Conservation (phyloP, 331 rosid genomes). For the Cydonia oblonga region DNA sequence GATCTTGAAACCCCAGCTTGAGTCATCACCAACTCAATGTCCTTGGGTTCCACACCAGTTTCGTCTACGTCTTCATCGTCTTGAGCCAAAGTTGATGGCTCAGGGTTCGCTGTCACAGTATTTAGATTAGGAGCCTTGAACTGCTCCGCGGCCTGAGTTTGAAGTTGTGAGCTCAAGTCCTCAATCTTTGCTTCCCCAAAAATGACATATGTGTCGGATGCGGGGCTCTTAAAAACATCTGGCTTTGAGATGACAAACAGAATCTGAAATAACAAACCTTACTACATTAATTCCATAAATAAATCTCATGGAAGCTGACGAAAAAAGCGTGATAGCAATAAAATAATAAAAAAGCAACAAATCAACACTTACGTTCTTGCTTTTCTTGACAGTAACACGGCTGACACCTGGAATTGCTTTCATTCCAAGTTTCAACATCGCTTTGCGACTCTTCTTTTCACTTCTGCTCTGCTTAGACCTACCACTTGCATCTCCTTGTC, state of each 20-base stretch:
- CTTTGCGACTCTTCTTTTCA: constrained; percentile 89
- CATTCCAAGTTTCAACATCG: constrained; percentile 91
- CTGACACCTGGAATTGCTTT: constrained; percentile 70
- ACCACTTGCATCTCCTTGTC: constrained; percentile 48
- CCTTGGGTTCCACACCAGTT: constrained; percentile 31
- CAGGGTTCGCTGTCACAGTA: constrained; percentile 39
- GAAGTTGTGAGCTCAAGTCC: constrained; percentile 77
- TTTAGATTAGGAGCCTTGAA: constrained; percentile 67
- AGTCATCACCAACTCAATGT: constrained; percentile 43
- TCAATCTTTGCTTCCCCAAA: constrained; percentile 87
- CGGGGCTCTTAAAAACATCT: constrained; percentile 82
- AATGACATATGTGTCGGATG: constrained; percentile 64
- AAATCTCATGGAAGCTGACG: neutral
- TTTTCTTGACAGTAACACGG: constrained; percentile 66
- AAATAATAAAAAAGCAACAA: neutral
- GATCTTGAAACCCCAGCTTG: constrained; percentile 38
- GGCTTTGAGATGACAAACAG: constrained; percentile 76
- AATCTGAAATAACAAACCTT: constrained; percentile 28
- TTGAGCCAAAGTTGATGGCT: constrained; percentile 42
- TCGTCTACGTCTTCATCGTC: constrained; percentile 40
- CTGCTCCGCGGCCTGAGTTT: constrained; percentile 84
- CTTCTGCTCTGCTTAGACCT: constrained; percentile 83
- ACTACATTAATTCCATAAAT: neutral
- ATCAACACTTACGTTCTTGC: constrained; percentile 59
- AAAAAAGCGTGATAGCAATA: neutral